These are phyloP conservation scores for Pterocarpus santalinus DNA, from an alignment of 306 rosid species.

Conservation along the genomic window DNA sequence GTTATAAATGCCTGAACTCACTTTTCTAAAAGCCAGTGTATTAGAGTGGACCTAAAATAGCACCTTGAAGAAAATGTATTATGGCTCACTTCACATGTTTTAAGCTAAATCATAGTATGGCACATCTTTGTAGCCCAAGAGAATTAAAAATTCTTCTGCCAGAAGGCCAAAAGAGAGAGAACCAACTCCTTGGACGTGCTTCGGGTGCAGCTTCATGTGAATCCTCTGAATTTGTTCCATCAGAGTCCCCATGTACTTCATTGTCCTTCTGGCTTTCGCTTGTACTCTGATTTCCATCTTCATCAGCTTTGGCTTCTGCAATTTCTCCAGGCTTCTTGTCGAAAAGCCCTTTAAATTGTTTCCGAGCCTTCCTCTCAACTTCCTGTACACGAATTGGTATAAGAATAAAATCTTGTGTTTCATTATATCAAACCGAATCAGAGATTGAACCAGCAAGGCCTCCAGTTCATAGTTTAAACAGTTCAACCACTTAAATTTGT, in stretches of 20 bases:
- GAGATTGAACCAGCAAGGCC: not conserved
- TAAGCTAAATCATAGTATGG: constrained; percentile 60
- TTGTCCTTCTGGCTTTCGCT: constrained; percentile 54
- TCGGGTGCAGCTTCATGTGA: constrained; percentile 59
- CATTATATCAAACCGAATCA: not conserved
- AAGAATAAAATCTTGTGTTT: not conserved
- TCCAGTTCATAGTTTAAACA: not conserved
- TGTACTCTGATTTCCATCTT: constrained; percentile 50
- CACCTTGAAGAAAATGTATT: constrained; percentile 25
- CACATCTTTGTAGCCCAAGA: constrained; percentile 72
- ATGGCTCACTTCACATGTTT: constrained; percentile 35
- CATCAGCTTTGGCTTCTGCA: constrained; percentile 62
- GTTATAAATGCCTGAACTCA: constrained; percentile 27
- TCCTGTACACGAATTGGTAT: constrained; percentile 63
- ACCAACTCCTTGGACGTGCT: constrained; percentile 59
- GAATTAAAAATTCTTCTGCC: constrained; percentile 64
- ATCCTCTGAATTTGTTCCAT: constrained; percentile 59
- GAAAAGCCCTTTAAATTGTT: constrained; percentile 89
- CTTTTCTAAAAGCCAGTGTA: constrained; percentile 12
- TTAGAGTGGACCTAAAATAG: constrained; percentile 29
- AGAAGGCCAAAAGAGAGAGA: constrained; percentile 70
- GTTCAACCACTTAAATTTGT: not conserved
- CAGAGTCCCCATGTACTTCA: constrained; percentile 53
- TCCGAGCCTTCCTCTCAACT: constrained; percentile 77
- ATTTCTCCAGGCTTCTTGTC: constrained; percentile 98